Conservation (phyloP, 2,329 filamentous ascomycete genomes). For the Cladosporium sp. region DNA sequence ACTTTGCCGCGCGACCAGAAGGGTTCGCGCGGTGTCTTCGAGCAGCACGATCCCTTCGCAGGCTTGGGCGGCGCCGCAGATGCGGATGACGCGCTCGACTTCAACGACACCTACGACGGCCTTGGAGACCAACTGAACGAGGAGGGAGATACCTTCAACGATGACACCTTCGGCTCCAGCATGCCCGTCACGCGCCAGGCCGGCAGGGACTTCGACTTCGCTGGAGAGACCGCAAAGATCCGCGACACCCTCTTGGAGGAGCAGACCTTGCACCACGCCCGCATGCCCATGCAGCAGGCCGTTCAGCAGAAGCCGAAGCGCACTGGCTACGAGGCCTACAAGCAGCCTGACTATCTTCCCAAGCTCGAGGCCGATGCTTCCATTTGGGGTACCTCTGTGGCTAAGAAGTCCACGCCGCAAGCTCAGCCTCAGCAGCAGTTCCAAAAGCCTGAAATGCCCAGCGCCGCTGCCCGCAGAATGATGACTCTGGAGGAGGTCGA, state of each 20-base stretch:
- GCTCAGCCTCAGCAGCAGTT: slow-evolving; percentile 19
- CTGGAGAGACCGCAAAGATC: slow-evolving; percentile 84
- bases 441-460: slow-evolving; percentile 13
- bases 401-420: slow-evolving; percentile 41
- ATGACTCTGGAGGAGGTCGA: slow-evolving; percentile 97
- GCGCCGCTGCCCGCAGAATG: slow-evolving; percentile 61
- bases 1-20: slow-evolving; percentile 59
- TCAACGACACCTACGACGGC: slow-evolving; percentile 96
- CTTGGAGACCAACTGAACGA: slow-evolving; percentile 88
- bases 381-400: slow-evolving; percentile 78
- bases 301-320: slow-evolving; percentile 58
- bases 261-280: slow-evolving; percentile 74
- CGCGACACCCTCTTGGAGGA: slow-evolving; percentile 84
- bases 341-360: slow-evolving; percentile 75
- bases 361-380: slow-evolving; percentile 90
- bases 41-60: slow-evolving; percentile 76
- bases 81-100: slow-evolving; percentile 65
- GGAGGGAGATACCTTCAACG: slow-evolving; percentile 89
- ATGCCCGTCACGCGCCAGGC: slow-evolving; percentile 45
- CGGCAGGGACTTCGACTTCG: slow-evolving; percentile 96
- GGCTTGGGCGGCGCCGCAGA: slow-evolving; percentile 59
- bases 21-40: slow-evolving; percentile 61
- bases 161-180: slow-evolving; percentile 74
- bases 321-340: slow-evolving; percentile 89
- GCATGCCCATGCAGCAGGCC: slow-evolving; percentile 56